Base-by-base conservation (phyloP, 2,329 filamentous ascomycete species). In the Beauveria caledonica region DNA sequence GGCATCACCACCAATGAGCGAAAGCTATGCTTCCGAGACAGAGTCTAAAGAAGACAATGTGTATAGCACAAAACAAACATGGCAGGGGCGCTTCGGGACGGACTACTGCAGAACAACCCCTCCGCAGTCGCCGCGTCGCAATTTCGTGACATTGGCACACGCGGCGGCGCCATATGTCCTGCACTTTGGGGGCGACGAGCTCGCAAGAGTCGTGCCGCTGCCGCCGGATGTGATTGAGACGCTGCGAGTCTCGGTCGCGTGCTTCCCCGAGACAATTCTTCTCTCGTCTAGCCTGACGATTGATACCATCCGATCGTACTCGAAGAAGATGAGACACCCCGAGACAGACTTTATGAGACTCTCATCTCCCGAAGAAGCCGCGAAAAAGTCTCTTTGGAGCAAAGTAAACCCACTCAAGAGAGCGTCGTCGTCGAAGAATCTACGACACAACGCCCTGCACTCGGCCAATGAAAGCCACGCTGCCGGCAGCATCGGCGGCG, bases 211-310 rank as follows among this genome's bases (percentile, higher is more conserved):
- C 0, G 69, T 84, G 6, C 82, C 79, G 1, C 72, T 85, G 0
- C 80, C 81, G 0, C 76, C 78, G 1, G 76, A 83, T 27, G 74
- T 83, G 3, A 68, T 84, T 45, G 81, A 85, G 61, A 82, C 77
- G 0, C 71, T 85, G 4, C 73, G 78, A 29, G 75, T 83, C 6
- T 82, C 78, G 0, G 77, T 83, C 11, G 72, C 77, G 5, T 83
- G 80, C 64, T 86, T 86, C 63, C 82, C 82, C 0, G 81, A 84
- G 64, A 83, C 81, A 1, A 83, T 84, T 78, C 77, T 85, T 1
- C 72, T 80, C 11, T 78, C 81, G 5, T 79, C 77, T 0, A 83
- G 79, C 65, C 71, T 84, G 5, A 79, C 82, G 0, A 74, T 84
- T 53, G 82, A 85, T 68, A 84, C 79, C 0, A 83, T 86, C 61